A percentile compares a stretch with the other conserved stretches of the same genome.
These are phyloP conservation scores for Herpetomonas samuelpessoai DNA, from an alignment of 208 protist species.

Conservation along the genomic window DNA sequence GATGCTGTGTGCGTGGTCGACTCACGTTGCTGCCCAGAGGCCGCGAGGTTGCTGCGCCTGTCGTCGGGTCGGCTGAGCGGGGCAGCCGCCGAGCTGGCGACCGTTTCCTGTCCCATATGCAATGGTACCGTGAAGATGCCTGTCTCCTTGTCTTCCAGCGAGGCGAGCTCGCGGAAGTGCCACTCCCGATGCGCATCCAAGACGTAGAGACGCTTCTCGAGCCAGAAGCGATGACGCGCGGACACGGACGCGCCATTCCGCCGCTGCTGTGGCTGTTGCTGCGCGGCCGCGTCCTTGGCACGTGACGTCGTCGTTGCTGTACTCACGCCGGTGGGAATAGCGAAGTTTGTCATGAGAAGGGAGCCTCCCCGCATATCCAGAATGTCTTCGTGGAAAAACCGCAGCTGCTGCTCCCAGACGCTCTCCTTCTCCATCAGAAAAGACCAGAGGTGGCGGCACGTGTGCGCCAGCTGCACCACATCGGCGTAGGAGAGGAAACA, in stretches of 20 bases:
- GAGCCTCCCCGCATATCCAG: constrained; percentile 37
- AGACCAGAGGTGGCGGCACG: constrained; percentile 45
- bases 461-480: constrained; percentile 40
- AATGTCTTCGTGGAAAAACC: constrained; percentile 59
- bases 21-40: too few species aligned
- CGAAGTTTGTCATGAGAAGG: constrained; percentile 52
- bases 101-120: constrained; percentile 23
- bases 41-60: too few species aligned
- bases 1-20: too few species aligned
- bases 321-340: too few species aligned
- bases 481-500: constrained; percentile 40
- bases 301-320: not conserved
- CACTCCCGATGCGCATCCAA: constrained; percentile 69
- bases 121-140: constrained; percentile 53
- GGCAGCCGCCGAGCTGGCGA: constrained; percentile 9
- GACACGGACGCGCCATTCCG: constrained; percentile 6
- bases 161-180: constrained; percentile 56
- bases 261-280: not conserved
- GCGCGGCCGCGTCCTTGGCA: constrained; percentile 2
- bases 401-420: constrained; percentile 67
- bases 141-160: constrained; percentile 30
- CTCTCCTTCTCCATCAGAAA: constrained; percentile 43
- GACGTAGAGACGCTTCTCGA: constrained; percentile 61
- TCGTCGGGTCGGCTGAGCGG: not conserved
- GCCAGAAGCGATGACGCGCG: constrained; percentile 60